Base-by-base conservation (phyloP, 1,284 basidiomycete genomes). In the Tilletiopsis washingtonensis region DNA sequence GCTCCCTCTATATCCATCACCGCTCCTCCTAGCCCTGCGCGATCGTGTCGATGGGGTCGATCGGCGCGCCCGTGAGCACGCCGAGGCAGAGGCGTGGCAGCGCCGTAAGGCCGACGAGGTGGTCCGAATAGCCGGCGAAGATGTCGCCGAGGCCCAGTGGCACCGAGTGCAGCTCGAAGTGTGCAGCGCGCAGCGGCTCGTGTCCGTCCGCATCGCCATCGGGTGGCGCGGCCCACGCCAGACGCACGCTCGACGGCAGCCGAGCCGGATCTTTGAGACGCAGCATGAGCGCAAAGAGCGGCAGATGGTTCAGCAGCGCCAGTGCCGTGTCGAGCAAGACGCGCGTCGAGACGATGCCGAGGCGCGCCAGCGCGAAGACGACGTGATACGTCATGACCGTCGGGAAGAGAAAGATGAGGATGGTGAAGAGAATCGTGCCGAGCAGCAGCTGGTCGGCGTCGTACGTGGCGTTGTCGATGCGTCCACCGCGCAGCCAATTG, bases 381-480 rank as follows among this genome's bases (percentile, higher is more conserved):
- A 81, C 74, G 59, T 91, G 90, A 71, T 93, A 98, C 0, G 84
- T 85, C 23, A 86, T 68, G 2, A 93, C 82, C 0, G 94, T 97
- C 1, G 94, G 93, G 50, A 88, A 84, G 4, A 97, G 78, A 72
- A 98, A 96, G 0, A 85, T 82, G 3, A 89, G 79, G 15, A 96
- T 79, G 0, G 91, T 96, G 76, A 98, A 97, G 21, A 98, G 78
- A 39, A 98, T 84, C 0, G 93, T 93, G 14, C 93, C 93, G 25
- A 98, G 83, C 25, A 97, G 78, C 11, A 97, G 80, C 71, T 96
- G 91, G 71, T 98, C 93, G 23, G 93, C 78, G 57, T 93, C 88
- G 69, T 97, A 97, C 56, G 84, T 81, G 79, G 88, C 91, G 5
- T 85, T 81, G 70, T 97, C 94, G 4, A 84, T 83, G 24, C 93